A percentile compares a stretch with the other conserved stretches of the same genome.
Evolutionary conservation across 495 filamentous ascomycete genomes (phyloP).

Genomic region (Penicillium steckii): DNA sequence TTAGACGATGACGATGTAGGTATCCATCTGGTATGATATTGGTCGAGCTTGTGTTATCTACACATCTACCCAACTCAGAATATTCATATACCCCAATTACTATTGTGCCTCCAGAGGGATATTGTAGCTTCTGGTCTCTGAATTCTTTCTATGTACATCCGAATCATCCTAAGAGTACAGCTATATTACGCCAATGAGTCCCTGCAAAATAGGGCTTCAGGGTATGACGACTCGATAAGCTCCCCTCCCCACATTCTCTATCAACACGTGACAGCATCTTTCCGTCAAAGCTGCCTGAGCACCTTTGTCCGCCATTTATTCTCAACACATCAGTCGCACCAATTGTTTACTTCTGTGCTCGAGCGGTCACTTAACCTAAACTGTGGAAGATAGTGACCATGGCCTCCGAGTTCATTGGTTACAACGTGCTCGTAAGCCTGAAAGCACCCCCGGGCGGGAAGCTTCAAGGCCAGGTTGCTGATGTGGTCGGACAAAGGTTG

Average conservation of each 20-base stretch:
- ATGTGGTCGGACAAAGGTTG: constrained; percentile 71
- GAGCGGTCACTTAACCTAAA: not conserved
- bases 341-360: constrained; percentile 7
- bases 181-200: too few species aligned
- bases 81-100: not conserved
- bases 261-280: not conserved
- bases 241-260: not conserved
- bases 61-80: not conserved
- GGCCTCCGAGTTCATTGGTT: constrained; percentile 73
- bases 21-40: not conserved
- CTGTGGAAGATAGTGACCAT: constrained; percentile 34
- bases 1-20: not conserved
- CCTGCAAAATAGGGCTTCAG: too few species aligned
- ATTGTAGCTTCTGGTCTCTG: not conserved
- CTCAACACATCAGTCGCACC: not conserved
- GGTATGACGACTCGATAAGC: not conserved
- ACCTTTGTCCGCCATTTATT: not conserved
- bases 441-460: constrained; percentile 61
- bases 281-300: not conserved
- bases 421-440: constrained; percentile 74
- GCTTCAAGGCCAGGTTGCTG: constrained; percentile 70
- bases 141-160: too few species aligned
- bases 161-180: too few species aligned
- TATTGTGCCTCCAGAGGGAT: not conserved
- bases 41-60: not conserved